Conservation (phyloP, 169 alveolate species). For the Perkinsus marinus region DNA sequence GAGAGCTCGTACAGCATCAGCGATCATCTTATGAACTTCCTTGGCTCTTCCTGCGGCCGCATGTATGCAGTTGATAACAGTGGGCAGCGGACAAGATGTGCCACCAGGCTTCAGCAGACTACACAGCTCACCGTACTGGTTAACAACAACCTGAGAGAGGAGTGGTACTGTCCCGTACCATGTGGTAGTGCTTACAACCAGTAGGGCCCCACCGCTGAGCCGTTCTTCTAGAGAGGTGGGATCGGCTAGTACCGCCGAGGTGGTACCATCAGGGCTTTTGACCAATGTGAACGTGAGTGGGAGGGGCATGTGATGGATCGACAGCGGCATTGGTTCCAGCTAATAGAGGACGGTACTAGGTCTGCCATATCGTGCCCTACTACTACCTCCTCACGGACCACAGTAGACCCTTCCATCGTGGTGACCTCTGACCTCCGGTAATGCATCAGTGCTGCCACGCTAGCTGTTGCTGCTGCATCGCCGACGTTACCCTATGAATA, state of each 20-base stretch:
- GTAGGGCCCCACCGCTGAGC: neutral
- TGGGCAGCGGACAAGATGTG: neutral
- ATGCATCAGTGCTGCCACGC: neutral
- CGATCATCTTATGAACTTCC: neutral
- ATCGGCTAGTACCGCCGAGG: neutral
- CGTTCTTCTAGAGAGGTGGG: neutral
- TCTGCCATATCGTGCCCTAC: neutral
- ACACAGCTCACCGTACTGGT: neutral
- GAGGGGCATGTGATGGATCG: neutral
- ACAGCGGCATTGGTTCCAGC: neutral
- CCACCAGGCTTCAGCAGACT: neutral
- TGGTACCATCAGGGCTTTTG: neutral
- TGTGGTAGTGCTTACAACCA: neutral
- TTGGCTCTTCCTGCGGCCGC: neutral
- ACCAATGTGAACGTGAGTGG: neutral
- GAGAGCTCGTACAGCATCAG: neutral
- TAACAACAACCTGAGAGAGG: neutral
- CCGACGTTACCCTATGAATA: neutral
- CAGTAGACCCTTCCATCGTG: neutral
- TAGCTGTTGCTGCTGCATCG: neutral
- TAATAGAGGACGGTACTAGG: neutral
- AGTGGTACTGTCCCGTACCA: neutral
- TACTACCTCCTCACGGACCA: neutral
- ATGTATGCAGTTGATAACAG: neutral
- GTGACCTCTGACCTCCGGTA: neutral